These are phyloP conservation scores for Epichloe elymi DNA, from an alignment of 2,329 filamentous ascomycete species.

Conservation along the genomic window DNA sequence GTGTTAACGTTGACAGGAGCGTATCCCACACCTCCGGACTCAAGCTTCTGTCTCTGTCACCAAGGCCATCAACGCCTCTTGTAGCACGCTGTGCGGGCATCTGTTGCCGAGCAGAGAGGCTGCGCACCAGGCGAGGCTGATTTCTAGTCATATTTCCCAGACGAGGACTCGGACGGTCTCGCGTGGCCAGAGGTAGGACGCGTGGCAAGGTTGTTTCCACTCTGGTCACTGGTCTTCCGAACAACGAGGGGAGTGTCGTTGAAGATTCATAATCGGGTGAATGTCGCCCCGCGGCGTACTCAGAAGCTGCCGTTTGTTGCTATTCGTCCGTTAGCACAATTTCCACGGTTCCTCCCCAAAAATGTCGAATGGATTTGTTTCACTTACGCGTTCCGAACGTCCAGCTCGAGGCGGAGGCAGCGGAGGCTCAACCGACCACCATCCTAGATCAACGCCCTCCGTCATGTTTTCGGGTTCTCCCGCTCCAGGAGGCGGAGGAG, in stretches of 20 bases:
- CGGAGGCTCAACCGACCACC: constrained; percentile 13
- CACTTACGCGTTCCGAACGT: not conserved
- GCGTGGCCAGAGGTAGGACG: not conserved
- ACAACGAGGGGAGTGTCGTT: not conserved
- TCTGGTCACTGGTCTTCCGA: not conserved
- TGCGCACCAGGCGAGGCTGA: not conserved
- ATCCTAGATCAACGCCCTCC: constrained; percentile 10
- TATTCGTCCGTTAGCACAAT: not conserved
- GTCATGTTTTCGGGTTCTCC: constrained; percentile 6
- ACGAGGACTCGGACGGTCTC: not conserved
- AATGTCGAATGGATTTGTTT: not conserved
- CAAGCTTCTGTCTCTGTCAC: constrained; percentile 73
- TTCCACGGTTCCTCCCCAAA: not conserved
- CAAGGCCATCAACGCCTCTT: constrained; percentile 52
- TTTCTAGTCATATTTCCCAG: not conserved
- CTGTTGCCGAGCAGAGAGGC: constrained; percentile 2
- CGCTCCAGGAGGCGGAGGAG: not conserved
- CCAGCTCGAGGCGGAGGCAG: not conserved
- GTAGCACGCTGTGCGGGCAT: constrained; percentile 2
- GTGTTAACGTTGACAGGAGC: constrained; percentile 65
- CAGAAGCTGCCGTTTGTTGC: not conserved
- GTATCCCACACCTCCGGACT: constrained; percentile 72
- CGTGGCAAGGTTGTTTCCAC: not conserved
- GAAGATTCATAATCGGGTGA: not conserved
- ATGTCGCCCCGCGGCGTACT: not conserved